Percentiles rank a stretch among this genome's conserved stretches.
phyloP scores from a whole-genome alignment of 805 yeast species.

The Suhomyces pyralidae region DNA sequence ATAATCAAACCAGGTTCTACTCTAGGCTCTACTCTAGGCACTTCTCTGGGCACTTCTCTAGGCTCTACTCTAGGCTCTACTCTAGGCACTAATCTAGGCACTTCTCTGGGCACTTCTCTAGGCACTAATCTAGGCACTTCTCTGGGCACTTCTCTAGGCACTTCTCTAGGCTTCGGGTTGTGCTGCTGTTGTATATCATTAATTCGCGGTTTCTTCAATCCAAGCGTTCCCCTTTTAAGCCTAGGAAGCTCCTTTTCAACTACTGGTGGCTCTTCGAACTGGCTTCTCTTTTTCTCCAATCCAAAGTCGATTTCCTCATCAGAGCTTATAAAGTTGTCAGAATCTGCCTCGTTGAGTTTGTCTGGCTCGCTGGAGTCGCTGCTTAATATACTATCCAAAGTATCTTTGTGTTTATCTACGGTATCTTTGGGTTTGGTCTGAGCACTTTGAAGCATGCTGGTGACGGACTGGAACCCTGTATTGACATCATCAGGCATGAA shows the following conservation, averaged over 20 bases:
- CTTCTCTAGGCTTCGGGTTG: neutral
- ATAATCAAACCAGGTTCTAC: neutral
- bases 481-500: constrained; percentile 74
- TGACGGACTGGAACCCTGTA: constrained; percentile 59
- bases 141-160: constrained; percentile 2
- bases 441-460: constrained; percentile 37
- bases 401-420: constrained; percentile 2
- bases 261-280: neutral
- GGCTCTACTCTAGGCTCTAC: no score
- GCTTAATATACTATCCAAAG: constrained; percentile 16
- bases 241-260: neutral
- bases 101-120: no score
- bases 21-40: neutral
- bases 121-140: neutral
- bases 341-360: neutral
- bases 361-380: constrained; percentile 8
- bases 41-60: constrained; percentile 6
- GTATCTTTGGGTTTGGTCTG: neutral
- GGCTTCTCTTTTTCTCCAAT: neutral
- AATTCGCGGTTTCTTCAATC: constrained; percentile 13
- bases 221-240: constrained; percentile 12
- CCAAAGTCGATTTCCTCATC: neutral
- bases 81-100: no score
- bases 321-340: constrained; percentile 1
- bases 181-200: constrained; percentile 13